A percentile compares a stretch with the other conserved stretches of the same genome.
Conservation (phyloP, 1,284 basidiomycete genomes). For the Fistulina hepatica region DNA sequence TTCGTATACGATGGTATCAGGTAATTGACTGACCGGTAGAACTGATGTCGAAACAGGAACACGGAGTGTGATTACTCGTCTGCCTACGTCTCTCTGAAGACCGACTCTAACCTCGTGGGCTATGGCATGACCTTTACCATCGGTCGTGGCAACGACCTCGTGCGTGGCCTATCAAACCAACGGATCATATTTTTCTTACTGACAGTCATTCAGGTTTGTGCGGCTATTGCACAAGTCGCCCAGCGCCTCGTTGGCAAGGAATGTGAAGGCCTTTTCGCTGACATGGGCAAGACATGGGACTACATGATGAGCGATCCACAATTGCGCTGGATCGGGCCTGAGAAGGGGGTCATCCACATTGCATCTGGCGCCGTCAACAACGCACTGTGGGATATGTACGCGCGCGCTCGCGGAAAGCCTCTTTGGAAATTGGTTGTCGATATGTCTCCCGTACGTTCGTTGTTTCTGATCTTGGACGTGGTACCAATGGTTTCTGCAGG, state of each 20-base stretch:
- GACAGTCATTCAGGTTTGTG: conserved; percentile 47
- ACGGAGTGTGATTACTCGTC: conserved; percentile 93
- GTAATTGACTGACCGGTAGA: background rate
- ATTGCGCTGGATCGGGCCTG: conserved; percentile 84
- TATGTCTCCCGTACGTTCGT: conserved; percentile 56
- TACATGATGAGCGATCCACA: conserved; percentile 79
- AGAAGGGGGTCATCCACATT: conserved; percentile 81
- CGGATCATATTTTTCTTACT: too few relatives aligned
- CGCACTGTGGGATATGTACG: conserved; percentile 78
- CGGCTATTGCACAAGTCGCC: conserved; percentile 70
- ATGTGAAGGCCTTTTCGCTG: conserved; percentile 69
- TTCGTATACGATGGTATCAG: conserved; percentile 17
- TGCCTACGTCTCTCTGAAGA: conserved; percentile 77
- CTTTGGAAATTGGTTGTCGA: conserved; percentile 81
- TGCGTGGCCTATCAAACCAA: conserved; percentile 25
- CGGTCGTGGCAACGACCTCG: conserved; percentile 90
- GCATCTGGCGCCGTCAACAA: conserved; percentile 75
- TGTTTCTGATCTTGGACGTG: background rate
- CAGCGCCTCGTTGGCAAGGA: conserved; percentile 78
- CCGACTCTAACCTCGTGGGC: conserved; percentile 63
- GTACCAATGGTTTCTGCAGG: conserved; percentile 29
- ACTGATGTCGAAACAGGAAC: conserved; percentile 48
- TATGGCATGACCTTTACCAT: conserved; percentile 98
- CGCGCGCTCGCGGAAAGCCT: conserved; percentile 65
- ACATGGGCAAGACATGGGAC: conserved; percentile 83